Conservation (phyloP, 495 filamentous ascomycete species). For the Neurospora sp. region DNA sequence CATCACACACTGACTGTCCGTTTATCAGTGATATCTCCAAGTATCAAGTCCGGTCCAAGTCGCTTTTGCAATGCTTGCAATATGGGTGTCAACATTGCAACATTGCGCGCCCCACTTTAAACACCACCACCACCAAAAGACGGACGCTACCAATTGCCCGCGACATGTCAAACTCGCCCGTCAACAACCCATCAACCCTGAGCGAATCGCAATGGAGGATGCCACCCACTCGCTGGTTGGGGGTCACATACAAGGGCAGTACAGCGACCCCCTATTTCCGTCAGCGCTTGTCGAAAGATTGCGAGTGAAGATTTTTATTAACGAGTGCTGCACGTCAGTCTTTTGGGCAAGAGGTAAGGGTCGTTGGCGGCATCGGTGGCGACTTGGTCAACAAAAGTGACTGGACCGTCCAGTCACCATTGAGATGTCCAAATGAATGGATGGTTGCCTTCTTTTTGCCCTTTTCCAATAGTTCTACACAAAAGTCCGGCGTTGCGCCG, state of each 20-base stretch:
- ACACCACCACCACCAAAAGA: neutral
- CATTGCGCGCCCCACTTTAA: neutral
- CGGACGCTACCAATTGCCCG: neutral
- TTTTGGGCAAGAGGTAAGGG: neutral
- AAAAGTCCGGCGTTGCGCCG: neutral
- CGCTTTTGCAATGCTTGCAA: neutral
- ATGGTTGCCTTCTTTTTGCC: neutral
- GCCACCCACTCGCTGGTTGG: neutral
- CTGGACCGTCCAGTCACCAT: neutral
- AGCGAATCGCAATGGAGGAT: neutral
- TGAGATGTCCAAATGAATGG: neutral
- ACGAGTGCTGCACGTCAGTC: neutral
- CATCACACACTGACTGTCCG: neutral
- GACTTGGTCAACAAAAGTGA: neutral
- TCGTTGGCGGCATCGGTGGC: neutral
- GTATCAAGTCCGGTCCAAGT: neutral
- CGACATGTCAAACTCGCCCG: neutral
- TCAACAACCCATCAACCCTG: neutral
- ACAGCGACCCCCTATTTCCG: neutral
- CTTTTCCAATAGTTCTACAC: neutral
- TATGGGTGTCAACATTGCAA: neutral
- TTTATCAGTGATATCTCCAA: neutral
- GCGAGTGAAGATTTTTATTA: neutral
- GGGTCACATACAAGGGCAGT: neutral
- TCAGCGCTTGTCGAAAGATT: neutral